A percentile compares a stretch with the other conserved stretches of the same genome.
Evolutionary conservation across 2,329 filamentous ascomycete species (phyloP).

Genomic region (Paracoccidioides brasiliensis): DNA sequence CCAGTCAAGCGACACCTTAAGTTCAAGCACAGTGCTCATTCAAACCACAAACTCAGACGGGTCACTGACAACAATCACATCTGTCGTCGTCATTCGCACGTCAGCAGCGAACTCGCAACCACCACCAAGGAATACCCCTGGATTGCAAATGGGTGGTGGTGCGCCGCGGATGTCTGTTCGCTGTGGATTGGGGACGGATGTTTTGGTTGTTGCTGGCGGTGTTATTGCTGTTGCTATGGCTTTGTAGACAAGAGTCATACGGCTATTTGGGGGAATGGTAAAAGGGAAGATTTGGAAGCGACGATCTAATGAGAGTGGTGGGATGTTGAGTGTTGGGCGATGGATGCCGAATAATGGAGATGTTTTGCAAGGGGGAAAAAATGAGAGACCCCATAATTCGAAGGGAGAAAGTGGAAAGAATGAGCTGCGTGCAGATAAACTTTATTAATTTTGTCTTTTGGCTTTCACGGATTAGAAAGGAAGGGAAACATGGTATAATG

Average conservation of each 20-base stretch:
- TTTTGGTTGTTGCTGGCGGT: conserved; percentile 29
- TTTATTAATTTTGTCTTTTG: no score
- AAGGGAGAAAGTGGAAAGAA: no score
- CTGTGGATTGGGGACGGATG: conserved; percentile 19
- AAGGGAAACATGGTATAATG: no score
- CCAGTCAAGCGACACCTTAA: neutral
- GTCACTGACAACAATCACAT: conserved; percentile 30
- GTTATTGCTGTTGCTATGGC: conserved; percentile 29
- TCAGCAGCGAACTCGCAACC: conserved; percentile 14
- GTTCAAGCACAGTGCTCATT: conserved; percentile 22
- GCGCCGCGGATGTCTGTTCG: conserved; percentile 15
- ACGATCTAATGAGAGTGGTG: no score
- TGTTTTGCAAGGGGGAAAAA: no score
- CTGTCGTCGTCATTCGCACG: conserved; percentile 33
- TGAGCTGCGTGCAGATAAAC: no score
- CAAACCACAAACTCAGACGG: conserved; percentile 33
- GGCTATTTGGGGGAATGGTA: neutral
- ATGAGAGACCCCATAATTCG: no score
- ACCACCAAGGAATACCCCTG: conserved; percentile 19
- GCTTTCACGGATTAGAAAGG: no score
- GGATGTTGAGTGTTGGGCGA: no score
- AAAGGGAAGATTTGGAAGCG: neutral
- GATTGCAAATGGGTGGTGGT: conserved; percentile 29
- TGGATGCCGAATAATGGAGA: no score
- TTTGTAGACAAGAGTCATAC: conserved; percentile 15